Evolutionary conservation across 2,329 filamentous ascomycete genomes (phyloP), one percentile per base, ranked within the genome.

Genomic region (Penicillium sp.): DNA sequence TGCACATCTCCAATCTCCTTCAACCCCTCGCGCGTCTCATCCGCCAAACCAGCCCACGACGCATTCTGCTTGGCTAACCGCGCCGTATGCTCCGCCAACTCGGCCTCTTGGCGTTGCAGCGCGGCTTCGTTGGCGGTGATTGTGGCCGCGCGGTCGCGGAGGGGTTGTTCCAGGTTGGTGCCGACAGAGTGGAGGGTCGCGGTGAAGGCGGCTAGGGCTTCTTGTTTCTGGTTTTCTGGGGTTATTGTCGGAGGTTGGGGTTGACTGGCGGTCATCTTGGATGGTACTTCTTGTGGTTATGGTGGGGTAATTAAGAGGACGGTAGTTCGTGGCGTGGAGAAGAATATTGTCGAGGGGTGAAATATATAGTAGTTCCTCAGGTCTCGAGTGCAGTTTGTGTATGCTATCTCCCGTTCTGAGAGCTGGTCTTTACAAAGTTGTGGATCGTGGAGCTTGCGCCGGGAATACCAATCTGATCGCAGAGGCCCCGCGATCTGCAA

Each of bases 1-100:
- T 88, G 85, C 61, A 88, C 78, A 67, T 88, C 85, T n/a, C 86
- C 86, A 63, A 87, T 80, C 73, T 87, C 84, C 72, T 87, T 87
- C 63, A 88, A 68, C 58, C 83, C 84, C 67, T 83, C 82, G 11
- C 81, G 80, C 62, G 82, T 83, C 65, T 79, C 80, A 62, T 85
- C 83, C 26, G 82, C 78, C 55, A 86, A 73, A 68, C 82, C 84
- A 68, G 82, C 79, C 77, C 83, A 82, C 70, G 83, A 79, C 35
- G 79, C 80, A 66, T 80, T 84, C 72, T 87, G 82, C 70, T 81
- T 80, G 42, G 77, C 75, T 58, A 87, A 71, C 19, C 77, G 78
- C 11, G 75, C 75, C n/a, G 83, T 85, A 63, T 81, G 75, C 65
- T 79, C 81, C 45, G 74, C 76, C 40, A 87, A 68, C 48, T 84